Percentiles rank a stretch among this genome's conserved stretches.
These are phyloP conservation scores for Pterula multifida DNA, from an alignment of 1,284 basidiomycete genomes.

Conservation along the genomic window DNA sequence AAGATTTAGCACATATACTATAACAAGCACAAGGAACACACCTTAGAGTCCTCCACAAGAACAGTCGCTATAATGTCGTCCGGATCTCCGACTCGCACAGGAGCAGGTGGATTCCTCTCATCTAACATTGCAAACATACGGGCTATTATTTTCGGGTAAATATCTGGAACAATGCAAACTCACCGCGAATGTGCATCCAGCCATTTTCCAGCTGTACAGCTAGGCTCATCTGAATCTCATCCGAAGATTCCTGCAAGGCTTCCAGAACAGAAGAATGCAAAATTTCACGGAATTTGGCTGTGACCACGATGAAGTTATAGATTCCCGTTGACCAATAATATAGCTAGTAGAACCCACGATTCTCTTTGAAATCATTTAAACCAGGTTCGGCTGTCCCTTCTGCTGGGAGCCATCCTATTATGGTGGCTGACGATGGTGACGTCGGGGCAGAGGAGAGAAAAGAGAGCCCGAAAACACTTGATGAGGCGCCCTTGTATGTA, in stretches of 20 bases:
- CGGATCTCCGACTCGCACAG: slow-evolving; percentile 36
- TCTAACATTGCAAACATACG: too few species aligned
- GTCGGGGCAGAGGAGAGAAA: slow-evolving; percentile 38
- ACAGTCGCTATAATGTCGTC: slow-evolving; percentile 74
- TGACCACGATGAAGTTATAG: not conserved
- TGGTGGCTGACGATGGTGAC: slow-evolving; percentile 30
- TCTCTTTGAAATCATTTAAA: slow-evolving; percentile 57
- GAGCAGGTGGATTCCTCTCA: not conserved
- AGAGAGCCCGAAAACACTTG: slow-evolving; percentile 51
- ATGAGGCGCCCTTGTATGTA: slow-evolving; percentile 28
- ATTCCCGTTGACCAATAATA: not conserved
- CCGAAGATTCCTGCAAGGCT: slow-evolving; percentile 41
- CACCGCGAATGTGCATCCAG: slow-evolving; percentile 76
- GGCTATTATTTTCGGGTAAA: too few species aligned
- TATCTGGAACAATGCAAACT: too few species aligned
- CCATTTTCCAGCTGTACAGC: slow-evolving; percentile 56
- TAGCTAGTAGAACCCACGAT: slow-evolving; percentile 31
- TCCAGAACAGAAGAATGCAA: slow-evolving; percentile 47
- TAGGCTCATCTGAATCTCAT: slow-evolving; percentile 52
- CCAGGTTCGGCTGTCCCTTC: slow-evolving; percentile 28
- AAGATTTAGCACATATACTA: not conserved
- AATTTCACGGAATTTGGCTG: slow-evolving; percentile 46
- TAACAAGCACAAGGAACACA: slow-evolving; percentile 15
- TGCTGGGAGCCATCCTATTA: slow-evolving; percentile 65
- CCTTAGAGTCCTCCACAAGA: slow-evolving; percentile 56